phyloP scores from a whole-genome alignment of 2,329 filamentous ascomycete genomes.

The Aspergillus hortae region DNA sequence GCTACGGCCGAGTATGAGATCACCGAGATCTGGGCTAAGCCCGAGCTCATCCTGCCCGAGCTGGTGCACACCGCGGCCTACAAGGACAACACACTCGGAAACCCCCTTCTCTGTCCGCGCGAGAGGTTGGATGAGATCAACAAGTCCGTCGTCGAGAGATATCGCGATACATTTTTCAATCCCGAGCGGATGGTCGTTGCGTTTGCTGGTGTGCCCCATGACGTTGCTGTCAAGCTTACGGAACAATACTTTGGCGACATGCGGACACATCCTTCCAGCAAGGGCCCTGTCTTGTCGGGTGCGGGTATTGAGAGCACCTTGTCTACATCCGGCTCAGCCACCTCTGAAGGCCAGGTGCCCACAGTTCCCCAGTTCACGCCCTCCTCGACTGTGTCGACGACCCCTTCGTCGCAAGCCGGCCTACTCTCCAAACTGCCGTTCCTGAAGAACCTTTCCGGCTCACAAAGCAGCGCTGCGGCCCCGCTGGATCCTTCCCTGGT shows the following conservation, averaged over 20 bases:
- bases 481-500: constrained; percentile 48
- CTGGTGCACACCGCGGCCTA: constrained; percentile 93
- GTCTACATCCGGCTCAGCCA: constrained; percentile 25
- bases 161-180: constrained; percentile 77
- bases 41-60: constrained; percentile 91
- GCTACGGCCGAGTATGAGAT: constrained; percentile 94
- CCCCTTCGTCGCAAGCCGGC: constrained; percentile 50
- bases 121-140: constrained; percentile 76
- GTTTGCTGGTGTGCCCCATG: constrained; percentile 86
- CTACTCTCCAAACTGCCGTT: constrained; percentile 83
- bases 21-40: constrained; percentile 95
- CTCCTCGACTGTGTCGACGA: constrained; percentile 34
- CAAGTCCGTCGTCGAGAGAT: constrained; percentile 68
- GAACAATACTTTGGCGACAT: constrained; percentile 92
- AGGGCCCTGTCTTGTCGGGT: constrained; percentile 50
- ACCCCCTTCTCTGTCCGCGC: constrained; percentile 85
- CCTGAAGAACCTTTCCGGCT: constrained; percentile 79
- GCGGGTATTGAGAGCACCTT: constrained; percentile 56
- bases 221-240: constrained; percentile 71
- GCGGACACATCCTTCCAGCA: constrained; percentile 54
- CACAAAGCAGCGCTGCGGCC: constrained; percentile 55
- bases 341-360: constrained; percentile 29
- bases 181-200: constrained; percentile 92
- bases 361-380: constrained; percentile 40
- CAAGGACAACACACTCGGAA: constrained; percentile 92